phyloP scores from a whole-genome alignment of 805 yeast species.

The Pachysolen tannophilus region DNA sequence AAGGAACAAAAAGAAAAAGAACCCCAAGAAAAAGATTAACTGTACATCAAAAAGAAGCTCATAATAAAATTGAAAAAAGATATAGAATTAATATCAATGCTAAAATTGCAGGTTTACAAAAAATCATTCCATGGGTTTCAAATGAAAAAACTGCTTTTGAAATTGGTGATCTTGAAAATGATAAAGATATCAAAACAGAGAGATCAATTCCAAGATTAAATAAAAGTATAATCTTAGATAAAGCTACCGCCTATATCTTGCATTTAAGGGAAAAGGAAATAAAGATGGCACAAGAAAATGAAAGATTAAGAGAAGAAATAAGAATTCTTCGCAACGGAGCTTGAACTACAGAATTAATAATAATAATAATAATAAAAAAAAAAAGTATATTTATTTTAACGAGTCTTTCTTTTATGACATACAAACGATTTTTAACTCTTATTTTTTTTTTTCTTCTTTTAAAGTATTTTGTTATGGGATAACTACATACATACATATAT shows the following conservation, averaged over 20 bases:
- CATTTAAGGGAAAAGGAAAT: conserved; percentile 43
- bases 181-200: conserved; percentile 6
- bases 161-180: conserved; percentile 20
- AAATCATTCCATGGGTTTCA: conserved; percentile 61
- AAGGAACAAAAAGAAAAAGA: conserved; percentile 29
- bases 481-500: too few species aligned
- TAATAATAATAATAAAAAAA: too few species aligned
- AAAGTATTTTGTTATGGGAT: too few species aligned
- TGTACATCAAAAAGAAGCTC: conserved; percentile 58
- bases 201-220: conserved; percentile 35
- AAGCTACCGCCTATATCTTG: conserved; percentile 55
- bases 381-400: too few species aligned
- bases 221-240: conserved; percentile 60
- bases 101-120: conserved; percentile 60
- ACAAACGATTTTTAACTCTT: too few species aligned
- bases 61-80: conserved; percentile 64
- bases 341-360: too few species aligned
- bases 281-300: conserved; percentile 12
- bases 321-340: background rate
- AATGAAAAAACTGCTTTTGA: conserved; percentile 57
- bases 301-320: conserved; percentile 5
- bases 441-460: too few species aligned
- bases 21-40: conserved; percentile 49
- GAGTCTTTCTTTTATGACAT: too few species aligned
- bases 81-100: conserved; percentile 67